Evolutionary conservation across 106 monocot species (phyloP).

Genomic region (Chionographis japonica): DNA sequence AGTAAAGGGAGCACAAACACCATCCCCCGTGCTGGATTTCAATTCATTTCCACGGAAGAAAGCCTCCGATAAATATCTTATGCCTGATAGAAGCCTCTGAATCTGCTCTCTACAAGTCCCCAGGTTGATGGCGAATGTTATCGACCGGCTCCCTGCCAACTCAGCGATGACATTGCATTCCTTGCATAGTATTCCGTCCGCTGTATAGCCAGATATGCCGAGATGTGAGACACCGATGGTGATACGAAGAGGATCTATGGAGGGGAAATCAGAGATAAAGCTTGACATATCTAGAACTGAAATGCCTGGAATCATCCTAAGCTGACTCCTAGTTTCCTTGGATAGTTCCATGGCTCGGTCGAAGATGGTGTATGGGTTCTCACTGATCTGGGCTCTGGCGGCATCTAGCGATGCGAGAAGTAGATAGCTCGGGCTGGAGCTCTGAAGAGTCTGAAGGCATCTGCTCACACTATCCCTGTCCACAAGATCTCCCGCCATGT

Average conservation of each 20-base stretch:
- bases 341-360: constrained; percentile 36
- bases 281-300: constrained; percentile 38
- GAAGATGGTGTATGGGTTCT: constrained; percentile 38
- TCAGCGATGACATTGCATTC: constrained; percentile 40
- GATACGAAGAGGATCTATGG: constrained; percentile 67
- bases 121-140: constrained; percentile 77
- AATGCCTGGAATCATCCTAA: constrained; percentile 37
- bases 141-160: constrained; percentile 42
- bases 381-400: constrained; percentile 74
- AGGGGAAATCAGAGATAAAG: constrained; percentile 45
- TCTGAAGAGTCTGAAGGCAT: constrained; percentile 84
- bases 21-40: neutral
- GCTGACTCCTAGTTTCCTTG: constrained; percentile 21
- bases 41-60: constrained; percentile 13
- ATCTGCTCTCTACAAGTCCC: constrained; percentile 55
- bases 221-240: constrained; percentile 56
- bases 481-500: constrained; percentile 44
- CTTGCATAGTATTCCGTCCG: constrained; percentile 54
- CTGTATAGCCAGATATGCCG: constrained; percentile 55
- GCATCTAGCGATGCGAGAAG: constrained; percentile 87
- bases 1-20: constrained; percentile 18
- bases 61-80: constrained; percentile 35
- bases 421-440: constrained; percentile 79
- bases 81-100: constrained; percentile 41
- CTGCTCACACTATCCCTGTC: constrained; percentile 47